These are phyloP conservation scores for Barbarea vulgaris DNA, from an alignment of 345 rosid species.

Conservation along the genomic window DNA sequence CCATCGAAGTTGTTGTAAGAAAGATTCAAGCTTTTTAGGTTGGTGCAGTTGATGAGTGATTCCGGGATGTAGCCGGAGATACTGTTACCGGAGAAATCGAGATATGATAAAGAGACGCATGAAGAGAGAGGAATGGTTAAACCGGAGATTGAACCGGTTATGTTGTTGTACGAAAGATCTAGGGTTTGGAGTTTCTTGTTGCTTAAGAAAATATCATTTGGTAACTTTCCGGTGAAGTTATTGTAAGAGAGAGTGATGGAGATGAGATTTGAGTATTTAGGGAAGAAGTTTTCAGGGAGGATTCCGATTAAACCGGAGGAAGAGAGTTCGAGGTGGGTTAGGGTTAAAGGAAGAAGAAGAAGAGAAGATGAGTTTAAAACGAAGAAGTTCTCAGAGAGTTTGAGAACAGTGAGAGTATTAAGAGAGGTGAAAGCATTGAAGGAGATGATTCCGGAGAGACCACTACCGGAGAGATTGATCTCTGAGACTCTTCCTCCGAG, in stretches of 20 bases:
- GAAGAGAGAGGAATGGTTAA: slow-evolving; percentile 52
- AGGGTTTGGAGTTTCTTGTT: slow-evolving; percentile 68
- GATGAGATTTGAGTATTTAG: slow-evolving; percentile 60
- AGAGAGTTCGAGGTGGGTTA: slow-evolving; percentile 73
- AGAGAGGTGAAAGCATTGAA: slow-evolving; percentile 65
- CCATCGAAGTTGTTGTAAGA: slow-evolving; percentile 67
- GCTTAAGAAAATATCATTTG: slow-evolving; percentile 53
- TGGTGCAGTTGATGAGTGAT: slow-evolving; percentile 76
- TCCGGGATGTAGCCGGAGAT: slow-evolving; percentile 58
- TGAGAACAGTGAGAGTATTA: slow-evolving; percentile 60
- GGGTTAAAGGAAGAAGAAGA: slow-evolving; percentile 66
- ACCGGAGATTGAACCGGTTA: slow-evolving; percentile 81
- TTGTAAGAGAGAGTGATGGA: slow-evolving; percentile 60
- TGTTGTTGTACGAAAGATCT: slow-evolving; percentile 80
- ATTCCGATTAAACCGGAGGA: slow-evolving; percentile 62
- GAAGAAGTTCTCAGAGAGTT: slow-evolving; percentile 63
- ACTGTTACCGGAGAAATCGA: slow-evolving; percentile 73
- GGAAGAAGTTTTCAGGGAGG: slow-evolving; percentile 61
- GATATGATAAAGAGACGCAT: slow-evolving; percentile 61
- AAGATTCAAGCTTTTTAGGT: slow-evolving; percentile 63
- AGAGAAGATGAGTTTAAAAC: slow-evolving; percentile 65
- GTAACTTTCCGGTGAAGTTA: slow-evolving; percentile 70
- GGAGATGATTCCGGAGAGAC: slow-evolving; percentile 59
- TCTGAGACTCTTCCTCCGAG: slow-evolving; percentile 62
- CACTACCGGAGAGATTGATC: slow-evolving; percentile 64